These are phyloP conservation scores for Solanum pennellii DNA, from an alignment of 257 asterid species.

Conservation along the genomic window DNA sequence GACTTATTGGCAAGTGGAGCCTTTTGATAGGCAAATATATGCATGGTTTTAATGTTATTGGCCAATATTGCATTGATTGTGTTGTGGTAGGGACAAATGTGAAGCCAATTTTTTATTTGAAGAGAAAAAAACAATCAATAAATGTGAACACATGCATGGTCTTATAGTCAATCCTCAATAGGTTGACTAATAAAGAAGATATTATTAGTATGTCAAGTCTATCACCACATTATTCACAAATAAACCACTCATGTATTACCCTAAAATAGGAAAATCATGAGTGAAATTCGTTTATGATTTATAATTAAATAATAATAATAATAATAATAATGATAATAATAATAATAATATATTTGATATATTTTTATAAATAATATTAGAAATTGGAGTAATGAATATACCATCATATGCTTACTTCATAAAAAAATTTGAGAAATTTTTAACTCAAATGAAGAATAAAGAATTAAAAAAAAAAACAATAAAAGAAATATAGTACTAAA, in stretches of 20 bases:
- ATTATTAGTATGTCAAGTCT: background rate
- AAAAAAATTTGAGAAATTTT: too few relatives aligned
- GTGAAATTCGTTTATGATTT: background rate
- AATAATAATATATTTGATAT: too few relatives aligned
- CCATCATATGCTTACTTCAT: rapidly evolving
- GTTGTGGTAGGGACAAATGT: background rate
- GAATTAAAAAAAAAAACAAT: too few relatives aligned
- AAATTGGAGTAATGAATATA: too few relatives aligned
- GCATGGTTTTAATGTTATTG: background rate
- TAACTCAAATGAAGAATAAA: too few relatives aligned
- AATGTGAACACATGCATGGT: constrained; percentile 38
- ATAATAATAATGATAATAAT: background rate
- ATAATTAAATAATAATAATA: background rate
- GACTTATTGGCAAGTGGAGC: background rate
- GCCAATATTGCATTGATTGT: background rate
- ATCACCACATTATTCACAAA: background rate
- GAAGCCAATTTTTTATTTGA: too few relatives aligned
- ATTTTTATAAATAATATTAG: too few relatives aligned
- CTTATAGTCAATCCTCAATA: constrained; percentile 4
- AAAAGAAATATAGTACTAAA: too few relatives aligned
- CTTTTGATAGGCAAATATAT: background rate
- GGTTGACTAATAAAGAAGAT: background rate
- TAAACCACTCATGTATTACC: background rate
- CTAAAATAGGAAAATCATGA: background rate
- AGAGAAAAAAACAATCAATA: constrained; percentile 8